Percentiles rank a stretch among this genome's conserved stretches.
phyloP scores from a whole-genome alignment of 73 alveolate genomes.

The Stentor roeselii region DNA sequence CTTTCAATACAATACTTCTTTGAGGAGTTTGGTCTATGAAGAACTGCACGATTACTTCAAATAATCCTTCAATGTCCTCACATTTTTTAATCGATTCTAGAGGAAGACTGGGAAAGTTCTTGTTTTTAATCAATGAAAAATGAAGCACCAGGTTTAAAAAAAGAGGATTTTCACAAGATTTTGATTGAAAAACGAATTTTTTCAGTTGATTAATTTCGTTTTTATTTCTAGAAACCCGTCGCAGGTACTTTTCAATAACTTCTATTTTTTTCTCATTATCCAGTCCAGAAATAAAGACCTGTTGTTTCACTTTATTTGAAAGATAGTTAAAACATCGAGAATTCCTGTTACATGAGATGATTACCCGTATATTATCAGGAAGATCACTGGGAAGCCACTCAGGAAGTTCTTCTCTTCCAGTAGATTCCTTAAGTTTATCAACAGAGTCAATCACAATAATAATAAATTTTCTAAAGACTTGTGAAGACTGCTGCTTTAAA shows the following conservation, averaged over 20 bases:
- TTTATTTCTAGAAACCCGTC: neutral
- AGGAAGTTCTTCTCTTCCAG: slow-evolving; percentile 47
- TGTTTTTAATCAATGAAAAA: neutral
- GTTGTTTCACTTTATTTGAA: neutral
- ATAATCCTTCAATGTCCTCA: neutral
- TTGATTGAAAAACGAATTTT: neutral
- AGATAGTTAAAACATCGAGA: slow-evolving; percentile 48
- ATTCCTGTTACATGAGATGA: slow-evolving; percentile 34
- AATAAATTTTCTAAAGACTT: slow-evolving; percentile 29
- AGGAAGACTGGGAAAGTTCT: neutral
- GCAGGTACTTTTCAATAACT: neutral
- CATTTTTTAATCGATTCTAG: neutral
- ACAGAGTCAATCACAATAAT: slow-evolving; percentile 48
- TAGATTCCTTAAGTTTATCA: slow-evolving; percentile 47
- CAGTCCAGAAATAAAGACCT: neutral
- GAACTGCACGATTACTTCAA: neutral
- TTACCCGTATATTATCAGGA: slow-evolving; percentile 45
- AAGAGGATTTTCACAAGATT: slow-evolving; percentile 21
- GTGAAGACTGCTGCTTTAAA: slow-evolving; percentile 34
- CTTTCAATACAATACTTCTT: neutral
- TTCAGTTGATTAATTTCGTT: neutral
- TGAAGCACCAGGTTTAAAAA: slow-evolving; percentile 19
- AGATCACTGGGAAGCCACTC: slow-evolving; percentile 61
- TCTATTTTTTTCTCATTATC: neutral
- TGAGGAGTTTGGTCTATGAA: neutral